phyloP scores from a whole-genome alignment of 352 stramenopile genomes.

The Thalassiosira oceanica region DNA sequence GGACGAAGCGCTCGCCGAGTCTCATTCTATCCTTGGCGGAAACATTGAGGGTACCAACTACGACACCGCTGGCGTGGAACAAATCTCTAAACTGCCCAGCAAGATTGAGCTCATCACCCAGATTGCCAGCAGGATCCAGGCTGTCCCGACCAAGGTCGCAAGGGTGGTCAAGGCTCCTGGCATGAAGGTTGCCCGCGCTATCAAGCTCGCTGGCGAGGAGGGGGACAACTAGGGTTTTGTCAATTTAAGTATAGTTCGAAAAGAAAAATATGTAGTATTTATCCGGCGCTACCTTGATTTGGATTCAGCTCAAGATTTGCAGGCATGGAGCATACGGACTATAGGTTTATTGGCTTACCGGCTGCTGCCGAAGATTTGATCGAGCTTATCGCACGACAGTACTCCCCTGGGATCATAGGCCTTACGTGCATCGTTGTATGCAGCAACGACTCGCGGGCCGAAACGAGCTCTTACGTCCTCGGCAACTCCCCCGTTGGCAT shows the following conservation, averaged over 20 bases:
- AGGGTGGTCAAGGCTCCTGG: constrained; percentile 80
- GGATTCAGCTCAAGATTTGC: no score
- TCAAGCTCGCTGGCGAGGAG: constrained; percentile 76
- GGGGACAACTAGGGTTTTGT: constrained; percentile 6
- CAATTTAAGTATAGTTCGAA: no score
- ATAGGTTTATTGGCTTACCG: no score
- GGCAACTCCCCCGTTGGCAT: constrained; percentile 67
- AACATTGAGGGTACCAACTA: constrained; percentile 77
- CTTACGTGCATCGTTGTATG: constrained; percentile 88
- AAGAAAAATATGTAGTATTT: no score
- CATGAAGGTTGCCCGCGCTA: constrained; percentile 76
- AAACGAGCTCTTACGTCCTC: constrained; percentile 61
- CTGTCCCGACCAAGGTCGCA: constrained; percentile 83
- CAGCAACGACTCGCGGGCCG: constrained; percentile 84
- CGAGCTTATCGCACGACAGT: constrained; percentile 27
- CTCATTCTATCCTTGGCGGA: constrained; percentile 69
- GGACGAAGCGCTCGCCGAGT: constrained; percentile 64
- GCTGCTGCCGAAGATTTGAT: constrained; percentile 45
- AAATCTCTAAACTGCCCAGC: constrained; percentile 81
- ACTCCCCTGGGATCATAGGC: constrained; percentile 87
- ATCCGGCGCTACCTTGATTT: no score
- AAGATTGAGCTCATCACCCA: constrained; percentile 82
- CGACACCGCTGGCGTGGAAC: constrained; percentile 68
- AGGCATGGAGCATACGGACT: no score
- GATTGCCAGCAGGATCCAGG: constrained; percentile 81